phyloP scores from a whole-genome alignment of 116 monocot genomes.

The Zostera marina region DNA sequence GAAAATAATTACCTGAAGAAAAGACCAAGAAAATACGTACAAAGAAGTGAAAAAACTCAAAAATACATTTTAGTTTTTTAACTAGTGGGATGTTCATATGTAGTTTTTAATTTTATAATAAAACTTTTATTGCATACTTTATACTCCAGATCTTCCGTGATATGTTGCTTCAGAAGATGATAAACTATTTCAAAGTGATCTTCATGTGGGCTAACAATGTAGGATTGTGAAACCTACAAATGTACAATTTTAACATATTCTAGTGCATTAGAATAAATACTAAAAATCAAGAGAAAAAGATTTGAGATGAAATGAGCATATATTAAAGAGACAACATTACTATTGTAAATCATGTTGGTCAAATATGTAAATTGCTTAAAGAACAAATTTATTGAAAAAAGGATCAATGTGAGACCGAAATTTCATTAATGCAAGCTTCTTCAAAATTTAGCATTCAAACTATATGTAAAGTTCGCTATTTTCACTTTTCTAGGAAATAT shows the following conservation, averaged over 20 bases:
- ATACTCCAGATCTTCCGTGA: constrained; percentile 49
- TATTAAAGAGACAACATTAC: too few relatives aligned
- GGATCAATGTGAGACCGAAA: too few relatives aligned
- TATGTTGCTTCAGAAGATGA: constrained; percentile 71
- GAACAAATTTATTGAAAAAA: too few relatives aligned
- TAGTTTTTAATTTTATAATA: background rate
- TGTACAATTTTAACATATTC: background rate
- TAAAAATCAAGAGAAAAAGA: too few relatives aligned
- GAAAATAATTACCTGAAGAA: constrained; percentile 65
- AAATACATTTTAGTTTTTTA: background rate
- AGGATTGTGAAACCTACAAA: constrained; percentile 53
- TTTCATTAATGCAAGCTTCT: too few relatives aligned
- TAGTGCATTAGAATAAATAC: background rate
- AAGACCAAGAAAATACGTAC: background rate
- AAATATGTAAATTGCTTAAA: too few relatives aligned
- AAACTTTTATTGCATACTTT: constrained; percentile 31
- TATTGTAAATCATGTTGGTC: too few relatives aligned
- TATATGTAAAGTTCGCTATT: too few relatives aligned
- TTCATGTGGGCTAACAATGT: constrained; percentile 57
- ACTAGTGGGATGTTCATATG: background rate
- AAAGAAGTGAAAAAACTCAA: background rate
- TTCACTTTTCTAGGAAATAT: too few relatives aligned
- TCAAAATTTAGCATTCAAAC: too few relatives aligned
- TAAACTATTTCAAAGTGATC: constrained; percentile 66
- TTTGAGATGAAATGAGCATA: background rate